Evolutionary conservation across 2,329 filamentous ascomycete species (phyloP).

Genomic region (Ceratocystis eucalypticola): DNA sequence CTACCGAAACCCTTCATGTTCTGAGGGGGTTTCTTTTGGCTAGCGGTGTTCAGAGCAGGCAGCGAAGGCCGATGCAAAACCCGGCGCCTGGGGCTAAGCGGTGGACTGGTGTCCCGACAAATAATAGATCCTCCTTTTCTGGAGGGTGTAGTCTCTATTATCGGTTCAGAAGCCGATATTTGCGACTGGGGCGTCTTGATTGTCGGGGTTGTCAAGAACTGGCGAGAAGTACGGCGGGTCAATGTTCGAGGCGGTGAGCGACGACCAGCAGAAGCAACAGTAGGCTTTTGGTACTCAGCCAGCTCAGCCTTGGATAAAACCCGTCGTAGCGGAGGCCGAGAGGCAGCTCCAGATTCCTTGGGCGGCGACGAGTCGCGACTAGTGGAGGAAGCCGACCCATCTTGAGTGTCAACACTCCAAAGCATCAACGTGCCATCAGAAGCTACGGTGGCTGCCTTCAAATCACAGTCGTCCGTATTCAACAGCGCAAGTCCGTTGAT

Average conservation of each 20-base stretch:
- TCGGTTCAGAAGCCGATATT: slow-evolving; percentile 30
- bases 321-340: slow-evolving; percentile 63
- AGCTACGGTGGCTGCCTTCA: slow-evolving; percentile 57
- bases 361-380: slow-evolving; percentile 42
- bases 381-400: slow-evolving; percentile 27
- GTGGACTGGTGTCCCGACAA: slow-evolving; percentile 34
- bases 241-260: slow-evolving; percentile 43
- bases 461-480: slow-evolving; percentile 41
- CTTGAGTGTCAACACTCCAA: slow-evolving; percentile 46
- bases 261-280: slow-evolving; percentile 29
- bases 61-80: slow-evolving; percentile 41
- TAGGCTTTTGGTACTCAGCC: slow-evolving; percentile 54
- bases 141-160: slow-evolving; percentile 36
- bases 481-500: slow-evolving; percentile 73
- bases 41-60: slow-evolving; percentile 33
- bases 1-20: slow-evolving; percentile 40
- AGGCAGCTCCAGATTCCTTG: slow-evolving; percentile 33
- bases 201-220: slow-evolving; percentile 16
- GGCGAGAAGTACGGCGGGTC: slow-evolving; percentile 40
- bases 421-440: slow-evolving; percentile 75
- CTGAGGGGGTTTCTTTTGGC: slow-evolving; percentile 38
- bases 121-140: slow-evolving; percentile 33
- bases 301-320: slow-evolving; percentile 80
- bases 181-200: slow-evolving; percentile 29
- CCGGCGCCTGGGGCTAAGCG: slow-evolving; percentile 36